Percentiles rank a stretch among this genome's conserved stretches.
phyloP scores from a whole-genome alignment of 2,329 filamentous ascomycete species.

The Magnaporthiopsis rhizophila region DNA sequence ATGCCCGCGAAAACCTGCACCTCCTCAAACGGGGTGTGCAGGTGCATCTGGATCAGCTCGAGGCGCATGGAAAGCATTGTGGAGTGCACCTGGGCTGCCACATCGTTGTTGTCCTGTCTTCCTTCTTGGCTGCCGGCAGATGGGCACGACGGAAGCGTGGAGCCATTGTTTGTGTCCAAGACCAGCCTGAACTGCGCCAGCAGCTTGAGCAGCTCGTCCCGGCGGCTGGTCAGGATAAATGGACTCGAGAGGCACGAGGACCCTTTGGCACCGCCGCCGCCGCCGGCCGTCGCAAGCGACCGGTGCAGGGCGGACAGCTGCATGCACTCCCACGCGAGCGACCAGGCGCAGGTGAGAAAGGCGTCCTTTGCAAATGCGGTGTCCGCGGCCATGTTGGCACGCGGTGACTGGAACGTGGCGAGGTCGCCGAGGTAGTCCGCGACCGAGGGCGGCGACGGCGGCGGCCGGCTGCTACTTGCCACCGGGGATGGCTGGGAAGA shows the following conservation, averaged over 20 bases:
- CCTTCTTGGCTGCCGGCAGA: constrained; percentile 12
- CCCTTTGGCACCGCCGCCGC: neutral
- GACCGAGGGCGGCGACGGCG: constrained; percentile 8
- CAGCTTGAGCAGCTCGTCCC: constrained; percentile 21
- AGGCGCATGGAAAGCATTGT: constrained; percentile 19
- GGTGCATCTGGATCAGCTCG: constrained; percentile 25
- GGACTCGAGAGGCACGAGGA: constrained; percentile 19
- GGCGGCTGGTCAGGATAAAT: constrained; percentile 18
- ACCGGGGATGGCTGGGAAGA: too few species aligned
- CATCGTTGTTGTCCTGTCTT: too few species aligned
- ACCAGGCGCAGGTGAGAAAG: constrained; percentile 19
- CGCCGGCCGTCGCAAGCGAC: neutral
- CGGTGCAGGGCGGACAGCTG: constrained; percentile 20
- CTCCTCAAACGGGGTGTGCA: constrained; percentile 33
- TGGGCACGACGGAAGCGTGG: neutral
- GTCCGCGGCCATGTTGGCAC: neutral
- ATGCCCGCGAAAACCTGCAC: constrained; percentile 34
- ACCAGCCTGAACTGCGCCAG: constrained; percentile 13
- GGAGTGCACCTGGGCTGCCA: too few species aligned
- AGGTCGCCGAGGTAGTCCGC: constrained; percentile 11
- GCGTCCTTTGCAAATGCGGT: constrained; percentile 7
- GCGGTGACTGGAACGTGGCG: neutral
- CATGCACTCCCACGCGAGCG: constrained; percentile 22
- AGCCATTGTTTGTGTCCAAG: too few species aligned
- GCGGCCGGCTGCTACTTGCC: too few species aligned